Evolutionary conservation across 441 rosid genomes (phyloP), one percentile per base, ranked within the genome.

Genomic region (Erodium moschatum): DNA sequence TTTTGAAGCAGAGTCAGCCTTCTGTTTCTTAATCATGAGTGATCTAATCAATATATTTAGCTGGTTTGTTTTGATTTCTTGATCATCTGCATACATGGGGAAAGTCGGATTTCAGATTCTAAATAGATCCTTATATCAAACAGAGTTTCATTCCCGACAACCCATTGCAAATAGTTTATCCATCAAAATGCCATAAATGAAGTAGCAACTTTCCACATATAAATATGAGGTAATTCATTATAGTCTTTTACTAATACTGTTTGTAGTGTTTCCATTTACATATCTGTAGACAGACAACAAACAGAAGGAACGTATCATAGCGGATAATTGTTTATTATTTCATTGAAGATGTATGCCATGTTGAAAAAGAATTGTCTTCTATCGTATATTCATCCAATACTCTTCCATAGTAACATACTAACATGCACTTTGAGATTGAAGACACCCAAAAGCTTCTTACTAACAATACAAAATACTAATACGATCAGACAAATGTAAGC

Each of bases 1-100:
- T 80, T 87, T 92, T 4, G 85, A 80, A 75, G 80, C 75, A 65
- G 91, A 75, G 69, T 87, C 92, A 58, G 83, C 81, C 80, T 80
- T 89, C 68, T 83, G 92, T 71, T 84, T 86, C 85, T 81, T 87
- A 40, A 91, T 76, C 74, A 83, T 78, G 56, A 94, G 98, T 0
- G 98, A 87, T 78, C 98, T 86, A 70, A 94, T 91, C 70, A 94
- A 77, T 80, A 91, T 94, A 79, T 94, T 94, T 74, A 89, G 87
- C 85, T 85, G 96, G 78, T 94, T 87, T 65, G 98, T 94, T 81
- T 84, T 85, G 77, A 94, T 89, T 68, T 75, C 76, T 73, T 91
- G 98, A 38, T 76, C 83, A 76, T 84, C 98, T 89, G 88, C 35
- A 79, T 58, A 73, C 31, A 79, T 62, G 70, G 69, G 27, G 70